phyloP scores from a whole-genome alignment of 805 yeast genomes.

The Brettanomyces nanus region DNA sequence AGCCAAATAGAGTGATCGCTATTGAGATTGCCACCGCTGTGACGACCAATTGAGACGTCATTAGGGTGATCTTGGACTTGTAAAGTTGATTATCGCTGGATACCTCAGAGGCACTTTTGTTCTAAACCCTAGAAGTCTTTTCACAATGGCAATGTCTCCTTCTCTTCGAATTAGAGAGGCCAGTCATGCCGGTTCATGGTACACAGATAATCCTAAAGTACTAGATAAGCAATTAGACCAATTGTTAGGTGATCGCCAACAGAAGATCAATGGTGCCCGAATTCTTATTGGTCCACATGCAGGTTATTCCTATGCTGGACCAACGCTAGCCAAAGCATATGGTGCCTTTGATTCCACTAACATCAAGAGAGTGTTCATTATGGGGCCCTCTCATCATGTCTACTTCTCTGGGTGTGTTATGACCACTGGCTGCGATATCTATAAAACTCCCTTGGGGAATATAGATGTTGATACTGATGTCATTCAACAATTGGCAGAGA shows the following conservation, averaged over 20 bases:
- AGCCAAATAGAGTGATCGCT: too few relatives aligned
- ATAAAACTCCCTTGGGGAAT: constrained; percentile 80
- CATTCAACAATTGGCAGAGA: constrained; percentile 27
- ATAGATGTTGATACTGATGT: constrained; percentile 54
- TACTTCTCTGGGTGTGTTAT: constrained; percentile 59
- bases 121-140: too few relatives aligned
- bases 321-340: constrained; percentile 69
- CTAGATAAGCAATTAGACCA: constrained; percentile 44
- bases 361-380: constrained; percentile 57
- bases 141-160: background rate
- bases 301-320: constrained; percentile 80
- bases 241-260: constrained; percentile 33
- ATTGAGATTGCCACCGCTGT: too few relatives aligned
- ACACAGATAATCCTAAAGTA: constrained; percentile 35
- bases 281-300: constrained; percentile 75
- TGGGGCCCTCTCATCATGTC: constrained; percentile 93
- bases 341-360: constrained; percentile 54
- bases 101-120: too few relatives aligned
- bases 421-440: constrained; percentile 41
- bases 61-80: too few relatives aligned
- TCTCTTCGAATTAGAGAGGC: constrained; percentile 38
- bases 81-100: too few relatives aligned
- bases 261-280: constrained; percentile 33
- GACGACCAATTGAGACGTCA: too few relatives aligned
- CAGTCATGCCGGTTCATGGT: constrained; percentile 92